These are phyloP conservation scores for Eragrostis curvula DNA, from an alignment of 176 grass and related monocot genomes.

Conservation along the genomic window DNA sequence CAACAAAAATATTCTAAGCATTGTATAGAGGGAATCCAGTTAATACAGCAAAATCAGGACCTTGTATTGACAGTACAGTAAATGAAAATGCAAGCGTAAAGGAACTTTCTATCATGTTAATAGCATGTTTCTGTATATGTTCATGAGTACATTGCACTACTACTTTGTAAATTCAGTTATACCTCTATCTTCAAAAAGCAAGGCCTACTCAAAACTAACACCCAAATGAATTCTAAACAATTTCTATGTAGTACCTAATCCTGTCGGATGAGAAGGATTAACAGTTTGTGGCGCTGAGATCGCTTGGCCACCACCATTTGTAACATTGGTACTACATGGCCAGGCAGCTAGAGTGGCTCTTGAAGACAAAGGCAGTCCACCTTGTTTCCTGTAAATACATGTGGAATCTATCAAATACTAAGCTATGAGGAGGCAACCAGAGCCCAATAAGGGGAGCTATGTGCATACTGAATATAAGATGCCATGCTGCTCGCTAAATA, in stretches of 20 bases:
- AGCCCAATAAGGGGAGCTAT: conserved; percentile 17
- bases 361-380: conserved; percentile 56
- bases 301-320: conserved; percentile 40
- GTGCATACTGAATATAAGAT: conserved; percentile 19
- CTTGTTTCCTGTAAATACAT: conserved; percentile 67
- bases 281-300: conserved; percentile 38
- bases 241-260: conserved; percentile 50
- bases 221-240: conserved; percentile 15
- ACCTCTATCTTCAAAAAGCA: conserved; percentile 17
- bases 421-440: conserved; percentile 3
- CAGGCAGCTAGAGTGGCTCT: conserved; percentile 80
- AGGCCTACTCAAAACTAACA: not conserved
- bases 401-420: conserved; percentile 7
- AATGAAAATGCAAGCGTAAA: not conserved
- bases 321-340: conserved; percentile 44
- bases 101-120: no score
- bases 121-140: no score
- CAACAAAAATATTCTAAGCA: not conserved
- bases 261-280: conserved; percentile 48
- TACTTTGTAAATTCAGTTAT: not conserved
- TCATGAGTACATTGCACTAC: not conserved
- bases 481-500: conserved; percentile 1
- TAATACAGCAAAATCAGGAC: not conserved
- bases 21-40: not conserved
- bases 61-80: not conserved